Conservation (phyloP, 1,284 basidiomycete genomes). For the Sanguinoderma infundibulare region DNA sequence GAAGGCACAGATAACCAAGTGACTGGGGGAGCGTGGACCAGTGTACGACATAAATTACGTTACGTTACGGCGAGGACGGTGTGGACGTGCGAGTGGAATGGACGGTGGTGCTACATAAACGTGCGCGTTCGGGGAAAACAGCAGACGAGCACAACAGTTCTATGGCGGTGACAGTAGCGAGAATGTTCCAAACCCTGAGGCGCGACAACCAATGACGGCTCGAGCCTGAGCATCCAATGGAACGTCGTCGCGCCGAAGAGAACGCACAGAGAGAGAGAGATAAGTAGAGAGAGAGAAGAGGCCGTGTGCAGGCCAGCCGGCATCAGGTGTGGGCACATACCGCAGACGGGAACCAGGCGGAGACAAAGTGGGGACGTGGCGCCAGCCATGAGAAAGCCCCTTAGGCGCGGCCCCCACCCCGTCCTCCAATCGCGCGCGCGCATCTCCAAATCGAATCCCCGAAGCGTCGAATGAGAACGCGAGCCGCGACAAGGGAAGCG, state of each 20-base stretch:
- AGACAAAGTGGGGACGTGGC: constrained; percentile 22
- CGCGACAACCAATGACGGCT: not conserved
- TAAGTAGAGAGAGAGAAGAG: not conserved
- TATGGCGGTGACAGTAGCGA: not conserved
- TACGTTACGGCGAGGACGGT: not conserved
- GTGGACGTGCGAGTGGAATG: not conserved
- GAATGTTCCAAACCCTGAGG: not conserved
- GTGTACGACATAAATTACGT: constrained; percentile 1
- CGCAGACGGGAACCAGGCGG: constrained; percentile 5
- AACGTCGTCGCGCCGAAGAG: not conserved
- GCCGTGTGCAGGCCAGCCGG: not conserved
- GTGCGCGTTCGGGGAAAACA: not conserved
- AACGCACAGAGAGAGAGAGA: not conserved
- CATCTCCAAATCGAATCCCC: not conserved
- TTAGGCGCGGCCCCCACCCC: not conserved
- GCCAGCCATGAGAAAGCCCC: constrained; percentile 19
- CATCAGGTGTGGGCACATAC: not conserved
- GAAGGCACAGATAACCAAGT: not conserved
- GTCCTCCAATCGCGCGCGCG: constrained; percentile 15
- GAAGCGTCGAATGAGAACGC: constrained; percentile 1
- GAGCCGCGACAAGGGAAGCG: not conserved
- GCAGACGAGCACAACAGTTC: not conserved
- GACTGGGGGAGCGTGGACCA: not conserved
- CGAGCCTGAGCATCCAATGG: not conserved
- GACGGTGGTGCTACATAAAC: not conserved